Conservation (phyloP, 345 rosid species). For the Lepidium aucheri region DNA sequence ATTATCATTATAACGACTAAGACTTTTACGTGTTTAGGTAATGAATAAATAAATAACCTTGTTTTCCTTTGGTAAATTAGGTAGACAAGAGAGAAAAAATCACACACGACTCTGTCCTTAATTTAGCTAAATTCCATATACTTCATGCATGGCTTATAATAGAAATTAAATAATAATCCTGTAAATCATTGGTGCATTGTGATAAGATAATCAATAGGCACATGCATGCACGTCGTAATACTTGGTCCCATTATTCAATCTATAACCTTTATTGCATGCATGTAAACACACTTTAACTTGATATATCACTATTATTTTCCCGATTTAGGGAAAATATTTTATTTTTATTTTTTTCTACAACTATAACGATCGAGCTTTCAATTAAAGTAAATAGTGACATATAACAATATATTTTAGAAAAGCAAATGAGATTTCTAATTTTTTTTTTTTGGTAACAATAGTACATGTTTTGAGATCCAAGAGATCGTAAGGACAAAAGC, state of each 20-base stretch:
- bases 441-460: not conserved
- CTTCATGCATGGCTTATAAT: not conserved
- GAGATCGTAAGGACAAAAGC: constrained; percentile 7
- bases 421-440: not conserved
- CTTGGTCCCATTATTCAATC: constrained; percentile 15
- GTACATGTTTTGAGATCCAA: constrained; percentile 21
- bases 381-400: constrained; percentile 5
- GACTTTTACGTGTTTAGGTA: not conserved
- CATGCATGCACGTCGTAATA: constrained; percentile 21
- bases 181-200: constrained; percentile 9
- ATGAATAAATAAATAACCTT: not conserved
- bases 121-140: not conserved
- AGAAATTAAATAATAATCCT: not conserved
- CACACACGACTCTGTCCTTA: constrained; percentile 6
- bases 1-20: not conserved
- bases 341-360: not conserved
- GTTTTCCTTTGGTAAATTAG: not conserved
- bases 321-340: not conserved
- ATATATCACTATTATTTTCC: constrained; percentile 22
- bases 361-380: not conserved
- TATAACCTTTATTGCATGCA: constrained; percentile 11
- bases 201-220: not conserved
- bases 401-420: constrained; percentile 15
- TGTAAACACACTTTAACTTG: constrained; percentile 7
- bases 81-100: not conserved